Evolutionary conservation across 2,329 filamentous ascomycete species (phyloP), one percentile per base, ranked within the genome.

Genomic region (Alternaria rosae): DNA sequence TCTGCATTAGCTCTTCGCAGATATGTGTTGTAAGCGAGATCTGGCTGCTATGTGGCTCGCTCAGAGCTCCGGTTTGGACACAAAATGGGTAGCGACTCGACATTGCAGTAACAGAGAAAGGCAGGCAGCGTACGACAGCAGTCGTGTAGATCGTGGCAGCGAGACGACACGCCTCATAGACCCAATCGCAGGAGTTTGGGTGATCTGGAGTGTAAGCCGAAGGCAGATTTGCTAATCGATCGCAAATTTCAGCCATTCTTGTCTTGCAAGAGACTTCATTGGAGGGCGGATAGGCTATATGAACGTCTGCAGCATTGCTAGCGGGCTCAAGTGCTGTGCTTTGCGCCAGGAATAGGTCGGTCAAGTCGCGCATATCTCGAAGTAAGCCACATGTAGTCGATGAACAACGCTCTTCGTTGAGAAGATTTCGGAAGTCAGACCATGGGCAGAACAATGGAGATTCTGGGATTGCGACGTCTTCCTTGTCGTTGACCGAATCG

Each of bases 151-250:
- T 77, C 10, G 78, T 57, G 20, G 75, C 68, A 11, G 76, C 64
- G 32, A 79, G 69, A 17, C 78, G 76, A 48, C 73, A 76, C 10
- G 76, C 62, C 54, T 80, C 78, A 54, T 77, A 79, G 7, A 78
- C 51, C 69, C 70, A 77, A 54, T 78, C 74, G 15, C 69, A 65
- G 4, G 68, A 68, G 1, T 64, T 68, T 9, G 68, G 56, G 7
- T 69, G 55, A 20, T 65, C 70, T 30, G 67, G 63, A 3, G 59
- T 65, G 15, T 68, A 57, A 7, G 76, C 76, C n/a, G 70, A 70
- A 20, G 74, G 71, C 12, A 74, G 43, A 8, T 57, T 50, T 2
- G 54, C 48, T 8, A 76, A 20, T 35, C 68, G 71, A 11, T 65
- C 57, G 11, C 60, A 58, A 17, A 77, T 71, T 6, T 44, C 63